These are phyloP conservation scores for Ascochyta lentis DNA, from an alignment of 2,329 filamentous ascomycete species.

Conservation along the genomic window DNA sequence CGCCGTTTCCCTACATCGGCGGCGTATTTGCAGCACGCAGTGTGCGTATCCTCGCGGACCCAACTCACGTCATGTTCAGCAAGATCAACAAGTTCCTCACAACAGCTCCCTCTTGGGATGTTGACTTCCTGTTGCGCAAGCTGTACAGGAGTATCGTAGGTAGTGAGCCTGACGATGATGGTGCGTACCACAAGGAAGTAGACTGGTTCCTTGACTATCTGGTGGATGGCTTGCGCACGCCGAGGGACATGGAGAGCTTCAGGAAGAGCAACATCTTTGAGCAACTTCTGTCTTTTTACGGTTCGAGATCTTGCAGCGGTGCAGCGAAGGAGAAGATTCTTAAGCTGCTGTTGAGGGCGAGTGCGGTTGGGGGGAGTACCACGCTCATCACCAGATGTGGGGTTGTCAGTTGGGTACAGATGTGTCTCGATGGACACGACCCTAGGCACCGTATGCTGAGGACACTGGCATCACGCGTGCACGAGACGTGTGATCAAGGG, in stretches of 20 bases:
- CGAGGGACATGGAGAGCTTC: conserved; percentile 66
- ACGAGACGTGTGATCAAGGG: conserved; percentile 71
- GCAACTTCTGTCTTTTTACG: conserved; percentile 72
- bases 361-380: conserved; percentile 74
- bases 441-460: conserved; percentile 60
- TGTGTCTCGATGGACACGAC: conserved; percentile 59
- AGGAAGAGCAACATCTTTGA: conserved; percentile 73
- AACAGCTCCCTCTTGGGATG: conserved; percentile 75
- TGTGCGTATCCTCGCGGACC: conserved; percentile 74
- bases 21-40: conserved; percentile 77
- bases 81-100: conserved; percentile 88
- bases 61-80: conserved; percentile 81
- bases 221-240: conserved; percentile 68
- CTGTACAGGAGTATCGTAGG: conserved; percentile 75
- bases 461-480: conserved; percentile 64
- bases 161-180: conserved; percentile 76
- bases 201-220: conserved; percentile 77
- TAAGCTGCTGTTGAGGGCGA: conserved; percentile 68
- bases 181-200: conserved; percentile 71
- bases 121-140: conserved; percentile 61
- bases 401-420: conserved; percentile 75
- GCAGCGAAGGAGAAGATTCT: conserved; percentile 68
- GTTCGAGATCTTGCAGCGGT: conserved; percentile 68
- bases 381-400: conserved; percentile 82
- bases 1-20: conserved; percentile 72